A percentile compares a stretch with the other conserved stretches of the same genome.
phyloP scores from a whole-genome alignment of 73 alveolate species.

The Symbiodinium natans region DNA sequence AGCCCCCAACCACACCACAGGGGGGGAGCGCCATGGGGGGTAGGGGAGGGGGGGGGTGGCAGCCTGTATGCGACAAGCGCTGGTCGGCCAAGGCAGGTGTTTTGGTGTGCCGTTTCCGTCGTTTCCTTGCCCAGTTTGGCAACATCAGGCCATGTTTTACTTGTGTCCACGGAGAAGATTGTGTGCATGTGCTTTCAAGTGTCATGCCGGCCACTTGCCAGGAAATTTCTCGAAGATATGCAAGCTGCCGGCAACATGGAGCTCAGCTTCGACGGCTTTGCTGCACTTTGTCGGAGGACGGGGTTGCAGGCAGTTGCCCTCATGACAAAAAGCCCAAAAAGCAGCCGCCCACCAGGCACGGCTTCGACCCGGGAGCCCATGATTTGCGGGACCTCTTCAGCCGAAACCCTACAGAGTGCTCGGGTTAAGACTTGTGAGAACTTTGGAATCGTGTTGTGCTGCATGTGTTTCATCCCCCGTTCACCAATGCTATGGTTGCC shows the following conservation, averaged over 20 bases:
- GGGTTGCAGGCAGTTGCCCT: neutral
- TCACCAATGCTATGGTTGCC: no score
- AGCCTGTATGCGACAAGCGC: neutral
- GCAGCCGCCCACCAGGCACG: neutral
- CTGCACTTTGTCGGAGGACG: neutral
- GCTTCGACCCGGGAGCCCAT: neutral
- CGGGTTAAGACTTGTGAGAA: neutral
- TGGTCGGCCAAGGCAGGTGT: neutral
- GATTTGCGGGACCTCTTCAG: neutral
- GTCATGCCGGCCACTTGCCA: neutral
- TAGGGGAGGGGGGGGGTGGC: no score
- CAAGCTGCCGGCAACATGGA: neutral
- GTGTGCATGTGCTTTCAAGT: no score
- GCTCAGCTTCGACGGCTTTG: neutral
- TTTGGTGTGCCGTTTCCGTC: constrained; percentile 15
- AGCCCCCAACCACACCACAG: no score
- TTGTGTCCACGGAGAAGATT: no score
- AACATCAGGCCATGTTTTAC: neutral
- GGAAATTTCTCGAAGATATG: neutral
- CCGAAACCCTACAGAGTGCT: neutral
- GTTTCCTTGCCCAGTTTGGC: neutral
- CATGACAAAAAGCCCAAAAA: neutral
- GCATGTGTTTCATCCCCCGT: no score
- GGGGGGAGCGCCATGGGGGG: no score
- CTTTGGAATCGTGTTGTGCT: neutral